Percentiles rank a stretch among this genome's conserved stretches.
Evolutionary conservation across 345 rosid species (phyloP).

Genomic region (Syzygium aromaticum): DNA sequence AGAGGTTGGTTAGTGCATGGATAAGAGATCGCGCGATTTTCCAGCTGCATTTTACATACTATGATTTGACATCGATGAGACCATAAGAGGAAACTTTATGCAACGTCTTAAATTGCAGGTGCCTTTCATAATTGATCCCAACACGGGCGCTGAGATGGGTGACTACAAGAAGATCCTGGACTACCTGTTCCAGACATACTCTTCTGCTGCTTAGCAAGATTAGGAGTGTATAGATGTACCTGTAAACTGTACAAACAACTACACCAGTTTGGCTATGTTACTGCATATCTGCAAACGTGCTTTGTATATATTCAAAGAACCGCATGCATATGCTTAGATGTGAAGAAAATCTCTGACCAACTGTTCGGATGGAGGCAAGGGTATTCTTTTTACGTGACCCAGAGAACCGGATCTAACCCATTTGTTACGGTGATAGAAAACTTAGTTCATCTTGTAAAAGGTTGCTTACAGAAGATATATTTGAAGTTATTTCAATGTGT

Average conservation of each 20-base stretch:
- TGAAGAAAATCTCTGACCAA: neutral
- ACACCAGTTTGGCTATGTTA: neutral
- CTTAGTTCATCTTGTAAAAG: neutral
- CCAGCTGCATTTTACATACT: neutral
- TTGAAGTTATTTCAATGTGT: too few relatives aligned
- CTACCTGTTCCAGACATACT: constrained; percentile 60
- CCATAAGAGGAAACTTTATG: neutral
- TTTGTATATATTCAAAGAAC: neutral
- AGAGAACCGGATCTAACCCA: neutral
- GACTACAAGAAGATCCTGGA: constrained; percentile 54
- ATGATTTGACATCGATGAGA: neutral
- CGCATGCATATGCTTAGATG: neutral
- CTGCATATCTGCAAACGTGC: neutral
- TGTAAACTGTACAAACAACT: neutral
- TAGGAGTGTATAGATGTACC: neutral
- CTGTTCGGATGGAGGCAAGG: neutral
- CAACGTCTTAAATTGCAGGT: constrained; percentile 21
- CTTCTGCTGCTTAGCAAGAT: constrained; percentile 6
- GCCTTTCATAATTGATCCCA: constrained; percentile 68
- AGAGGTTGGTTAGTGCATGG: constrained; percentile 30
- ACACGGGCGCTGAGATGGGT: constrained; percentile 49
- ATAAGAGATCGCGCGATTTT: neutral
- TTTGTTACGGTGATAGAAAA: neutral
- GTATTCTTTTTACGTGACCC: neutral
- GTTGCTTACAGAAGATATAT: neutral